Evolutionary conservation across 2,329 filamentous ascomycete species (phyloP).

Genomic region (Aspergillus quadricinctus): DNA sequence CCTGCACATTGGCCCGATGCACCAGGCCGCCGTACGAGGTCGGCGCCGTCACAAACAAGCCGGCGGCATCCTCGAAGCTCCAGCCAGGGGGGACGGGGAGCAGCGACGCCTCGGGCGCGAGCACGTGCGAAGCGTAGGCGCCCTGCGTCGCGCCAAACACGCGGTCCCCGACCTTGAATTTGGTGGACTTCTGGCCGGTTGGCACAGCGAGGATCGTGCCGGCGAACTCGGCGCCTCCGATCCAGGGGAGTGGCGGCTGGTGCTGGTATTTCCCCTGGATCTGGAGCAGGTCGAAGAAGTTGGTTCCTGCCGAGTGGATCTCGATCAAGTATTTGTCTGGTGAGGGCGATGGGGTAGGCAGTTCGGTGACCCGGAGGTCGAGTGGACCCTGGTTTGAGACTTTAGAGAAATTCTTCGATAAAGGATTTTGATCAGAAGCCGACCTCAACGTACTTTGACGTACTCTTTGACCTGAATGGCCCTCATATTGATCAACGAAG

Average conservation of each 20-base stretch:
- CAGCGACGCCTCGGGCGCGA: slow-evolving; percentile 62
- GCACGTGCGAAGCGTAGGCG: slow-evolving; percentile 74
- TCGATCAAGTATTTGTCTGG: slow-evolving; percentile 77
- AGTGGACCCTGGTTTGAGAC: slow-evolving; percentile 60
- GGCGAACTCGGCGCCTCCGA: slow-evolving; percentile 81
- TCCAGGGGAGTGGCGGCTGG: slow-evolving; percentile 84
- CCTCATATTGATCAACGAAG: slow-evolving; percentile 55
- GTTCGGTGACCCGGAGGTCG: slow-evolving; percentile 69
- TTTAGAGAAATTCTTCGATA: neutral
- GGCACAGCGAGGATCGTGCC: slow-evolving; percentile 70
- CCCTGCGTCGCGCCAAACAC: slow-evolving; percentile 88
- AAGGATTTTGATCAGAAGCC: slow-evolving; percentile 2
- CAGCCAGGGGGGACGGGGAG: slow-evolving; percentile 74
- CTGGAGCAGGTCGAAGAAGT: slow-evolving; percentile 97
- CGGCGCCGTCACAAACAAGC: slow-evolving; percentile 85
- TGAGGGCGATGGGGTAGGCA: slow-evolving; percentile 69
- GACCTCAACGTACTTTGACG: slow-evolving; percentile 55
- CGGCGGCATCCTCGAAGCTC: slow-evolving; percentile 79
- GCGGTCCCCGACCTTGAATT: slow-evolving; percentile 71
- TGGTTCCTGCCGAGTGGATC: slow-evolving; percentile 81
- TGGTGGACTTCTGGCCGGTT: slow-evolving; percentile 39
- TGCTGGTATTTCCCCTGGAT: slow-evolving; percentile 94
- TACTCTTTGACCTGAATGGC: slow-evolving; percentile 71
- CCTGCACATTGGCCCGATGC: slow-evolving; percentile 68
- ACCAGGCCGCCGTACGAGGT: slow-evolving; percentile 85